A percentile compares a stretch with the other conserved stretches of the same genome.
These are phyloP conservation scores for Carex parvula DNA, from an alignment of 176 grass and related monocot genomes.

Conservation along the genomic window DNA sequence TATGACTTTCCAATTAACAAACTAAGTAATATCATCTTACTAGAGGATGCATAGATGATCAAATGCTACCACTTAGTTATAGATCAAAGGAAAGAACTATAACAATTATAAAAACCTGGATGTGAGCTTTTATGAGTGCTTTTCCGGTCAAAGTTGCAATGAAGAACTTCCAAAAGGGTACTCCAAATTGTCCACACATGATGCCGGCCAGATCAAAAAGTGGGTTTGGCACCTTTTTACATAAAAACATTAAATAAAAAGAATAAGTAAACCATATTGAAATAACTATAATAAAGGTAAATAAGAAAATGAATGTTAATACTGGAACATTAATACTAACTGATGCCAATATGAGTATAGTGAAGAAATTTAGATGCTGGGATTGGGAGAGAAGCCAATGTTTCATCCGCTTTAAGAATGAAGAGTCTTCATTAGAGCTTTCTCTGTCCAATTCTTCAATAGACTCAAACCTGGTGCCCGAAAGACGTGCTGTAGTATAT, in stretches of 20 bases:
- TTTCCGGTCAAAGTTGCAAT: slow-evolving; percentile 87
- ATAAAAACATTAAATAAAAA: slow-evolving; percentile 15
- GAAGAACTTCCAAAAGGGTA: slow-evolving; percentile 97
- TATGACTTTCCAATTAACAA: background rate
- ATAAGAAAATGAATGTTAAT: slow-evolving; percentile 12
- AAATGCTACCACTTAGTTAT: background rate
- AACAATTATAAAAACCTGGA: slow-evolving; percentile 69
- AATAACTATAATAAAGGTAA: slow-evolving; percentile 12
- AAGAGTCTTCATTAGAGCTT: slow-evolving; percentile 57
- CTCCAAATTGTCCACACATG: slow-evolving; percentile 97
- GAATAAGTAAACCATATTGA: slow-evolving; percentile 22
- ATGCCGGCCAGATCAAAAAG: slow-evolving; percentile 97
- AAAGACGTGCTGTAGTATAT: slow-evolving; percentile 55
- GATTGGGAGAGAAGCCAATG: slow-evolving; percentile 78
- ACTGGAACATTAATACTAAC: slow-evolving; percentile 47
- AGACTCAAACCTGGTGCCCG: slow-evolving; percentile 64
- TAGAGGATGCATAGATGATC: background rate
- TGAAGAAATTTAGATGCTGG: slow-evolving; percentile 89
- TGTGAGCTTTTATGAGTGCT: slow-evolving; percentile 91
- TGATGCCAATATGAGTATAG: slow-evolving; percentile 93
- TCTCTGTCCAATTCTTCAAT: slow-evolving; percentile 57
- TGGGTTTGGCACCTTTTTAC: slow-evolving; percentile 74
- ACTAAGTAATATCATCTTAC: background rate
- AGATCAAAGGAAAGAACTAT: slow-evolving; percentile 4
- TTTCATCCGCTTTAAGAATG: slow-evolving; percentile 53